Base-by-base conservation (phyloP, 2,329 filamentous ascomycete species). In the Xylariaceae sp. region DNA sequence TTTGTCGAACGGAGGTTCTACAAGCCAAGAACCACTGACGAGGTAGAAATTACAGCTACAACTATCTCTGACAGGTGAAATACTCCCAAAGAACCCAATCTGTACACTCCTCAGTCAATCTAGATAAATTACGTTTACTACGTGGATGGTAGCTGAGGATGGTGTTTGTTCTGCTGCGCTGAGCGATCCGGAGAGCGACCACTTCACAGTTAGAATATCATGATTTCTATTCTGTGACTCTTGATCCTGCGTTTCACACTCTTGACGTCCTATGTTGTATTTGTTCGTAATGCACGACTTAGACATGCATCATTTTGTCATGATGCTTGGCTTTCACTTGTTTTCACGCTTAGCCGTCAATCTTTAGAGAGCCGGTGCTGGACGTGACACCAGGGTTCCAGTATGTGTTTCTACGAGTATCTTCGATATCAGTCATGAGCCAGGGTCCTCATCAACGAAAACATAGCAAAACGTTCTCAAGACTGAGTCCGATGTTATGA, bases 121-220 rank as follows among this genome's bases (percentile, higher is more conserved):
- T n/a, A 26, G 27, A 15, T 11, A 24, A 16, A 33, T 11, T n/a
- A 29, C 5, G n/a, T 15, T 29, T 40, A 40, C 15, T 20, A 40
- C 20, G 16, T 20, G 24, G 30, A 10, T 16, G 29, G 45, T 46
- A 11, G 16, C 10, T 20, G 11, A 33, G n/a, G 26, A 20, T 49
- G 11, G n/a, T 36, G 2, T 18, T 27, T 21, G 16, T 27, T 50
- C 33, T 21, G 33, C 27, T 45, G 46, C 35, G 40, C 46, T 45
- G 33, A 40, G 40, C 40, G 21, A 33, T 32, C 40, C 30, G 24
- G 20, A 44, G 27, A 44, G 39, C 32, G 26, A 21, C 6, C 21
- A 37, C 9, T 5, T 30, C 15, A n/a, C 10, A 13, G 21, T 23
- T 36, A 2, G n/a, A 41, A n/a, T 27, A 11, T 7, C 18, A 23